These are phyloP conservation scores for Dictyostelium capitatum DNA, from an alignment of 78 protist species.

Conservation along the genomic window DNA sequence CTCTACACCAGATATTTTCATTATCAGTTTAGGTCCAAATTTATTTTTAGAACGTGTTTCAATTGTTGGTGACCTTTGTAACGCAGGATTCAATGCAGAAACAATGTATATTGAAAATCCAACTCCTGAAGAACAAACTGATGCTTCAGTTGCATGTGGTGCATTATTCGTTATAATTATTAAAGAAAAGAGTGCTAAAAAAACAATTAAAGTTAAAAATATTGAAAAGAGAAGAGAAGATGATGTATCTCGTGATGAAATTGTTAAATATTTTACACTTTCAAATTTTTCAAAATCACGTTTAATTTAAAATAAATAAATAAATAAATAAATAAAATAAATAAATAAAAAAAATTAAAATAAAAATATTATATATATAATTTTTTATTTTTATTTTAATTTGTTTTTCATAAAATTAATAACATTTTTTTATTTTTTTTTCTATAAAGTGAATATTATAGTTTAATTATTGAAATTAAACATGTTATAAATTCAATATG, in stretches of 20 bases:
- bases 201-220: constrained; percentile 64
- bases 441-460: too few species aligned
- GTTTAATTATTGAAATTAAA: too few species aligned
- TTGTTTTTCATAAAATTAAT: too few species aligned
- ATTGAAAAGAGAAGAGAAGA: constrained; percentile 66
- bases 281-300: constrained; percentile 30
- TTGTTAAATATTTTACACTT: constrained; percentile 39
- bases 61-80: constrained; percentile 32
- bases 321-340: too few species aligned
- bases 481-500: too few species aligned
- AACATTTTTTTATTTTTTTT: too few species aligned
- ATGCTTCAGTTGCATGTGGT: constrained; percentile 19
- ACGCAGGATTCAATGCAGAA: constrained; percentile 60
- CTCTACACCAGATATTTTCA: constrained; percentile 49
- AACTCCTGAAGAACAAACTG: constrained; percentile 67
- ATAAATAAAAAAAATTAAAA: too few species aligned
- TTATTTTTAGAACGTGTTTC: constrained; percentile 33
- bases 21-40: constrained; percentile 52
- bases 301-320: neutral
- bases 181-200: constrained; percentile 59
- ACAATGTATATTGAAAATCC: constrained; percentile 50
- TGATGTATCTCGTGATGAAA: constrained; percentile 67
- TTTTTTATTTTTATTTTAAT: too few species aligned
- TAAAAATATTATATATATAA: too few species aligned
- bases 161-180: constrained; percentile 24